Conservation (phyloP, 2,329 filamentous ascomycete genomes). For the Magnaporthiopsis poae region DNA sequence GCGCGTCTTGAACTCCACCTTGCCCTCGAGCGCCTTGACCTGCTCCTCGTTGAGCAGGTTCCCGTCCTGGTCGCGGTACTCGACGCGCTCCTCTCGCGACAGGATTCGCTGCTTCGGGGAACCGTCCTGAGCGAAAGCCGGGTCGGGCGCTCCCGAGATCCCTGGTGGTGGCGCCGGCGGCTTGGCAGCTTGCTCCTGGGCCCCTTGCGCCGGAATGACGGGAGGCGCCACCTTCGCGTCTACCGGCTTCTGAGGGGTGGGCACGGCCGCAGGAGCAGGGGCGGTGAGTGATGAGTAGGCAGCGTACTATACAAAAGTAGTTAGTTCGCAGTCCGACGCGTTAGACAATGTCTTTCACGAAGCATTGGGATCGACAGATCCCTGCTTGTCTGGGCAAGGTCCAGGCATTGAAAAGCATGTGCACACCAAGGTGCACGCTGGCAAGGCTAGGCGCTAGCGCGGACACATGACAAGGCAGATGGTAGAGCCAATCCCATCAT, state of each 20-base stretch:
- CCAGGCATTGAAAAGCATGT: not conserved
- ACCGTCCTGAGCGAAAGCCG: slow-evolving; percentile 17
- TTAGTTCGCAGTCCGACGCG: not conserved
- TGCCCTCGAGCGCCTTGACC: slow-evolving; percentile 75
- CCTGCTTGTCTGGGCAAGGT: not conserved
- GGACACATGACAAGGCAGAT: not conserved
- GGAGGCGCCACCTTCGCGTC: slow-evolving; percentile 11
- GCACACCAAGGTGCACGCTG: not conserved
- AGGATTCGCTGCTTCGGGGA: slow-evolving; percentile 37
- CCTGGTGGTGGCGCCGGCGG: slow-evolving; percentile 10
- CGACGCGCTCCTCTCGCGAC: slow-evolving; percentile 66
- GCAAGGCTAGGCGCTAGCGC: not conserved
- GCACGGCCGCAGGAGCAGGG: slow-evolving; percentile 15
- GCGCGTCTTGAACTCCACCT: slow-evolving; percentile 88
- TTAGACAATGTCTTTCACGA: slow-evolving; percentile 1
- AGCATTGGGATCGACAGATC: slow-evolving; percentile 1
- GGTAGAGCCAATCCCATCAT: not conserved
- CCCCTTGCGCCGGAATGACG: slow-evolving; percentile 5
- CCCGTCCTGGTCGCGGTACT: slow-evolving; percentile 90
- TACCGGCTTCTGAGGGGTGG: slow-evolving; percentile 16
- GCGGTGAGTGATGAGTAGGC: slow-evolving; percentile 30
- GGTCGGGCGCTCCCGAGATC: slow-evolving; percentile 41
- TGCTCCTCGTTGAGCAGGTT: slow-evolving; percentile 78
- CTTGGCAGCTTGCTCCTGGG: slow-evolving; percentile 18
- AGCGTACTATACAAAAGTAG: slow-evolving; percentile 31